Evolutionary conservation across 495 filamentous ascomycete genomes (phyloP).

Genomic region (Hyaloscypha finlandica): DNA sequence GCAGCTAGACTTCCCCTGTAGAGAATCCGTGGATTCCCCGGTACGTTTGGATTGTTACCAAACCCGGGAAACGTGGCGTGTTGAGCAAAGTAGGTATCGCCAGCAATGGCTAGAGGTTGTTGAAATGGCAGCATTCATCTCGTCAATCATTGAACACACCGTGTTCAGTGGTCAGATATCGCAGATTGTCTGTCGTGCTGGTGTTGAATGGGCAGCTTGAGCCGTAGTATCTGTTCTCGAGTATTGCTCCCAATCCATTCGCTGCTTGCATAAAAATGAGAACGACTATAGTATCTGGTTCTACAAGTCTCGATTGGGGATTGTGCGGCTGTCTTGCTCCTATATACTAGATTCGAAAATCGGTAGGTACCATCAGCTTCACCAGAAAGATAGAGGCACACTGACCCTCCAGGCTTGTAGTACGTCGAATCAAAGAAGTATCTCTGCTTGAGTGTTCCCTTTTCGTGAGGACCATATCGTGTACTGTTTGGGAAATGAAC

Average conservation of each 20-base stretch:
- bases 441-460: constrained; percentile 46
- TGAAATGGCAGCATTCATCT: not conserved
- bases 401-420: constrained; percentile 49
- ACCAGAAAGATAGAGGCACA: constrained; percentile 48
- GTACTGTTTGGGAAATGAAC: constrained; percentile 44
- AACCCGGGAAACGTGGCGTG: constrained; percentile 45
- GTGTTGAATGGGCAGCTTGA: constrained; percentile 42
- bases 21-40: constrained; percentile 45
- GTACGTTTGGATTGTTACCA: constrained; percentile 37
- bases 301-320: not conserved
- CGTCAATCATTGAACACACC: constrained; percentile 26
- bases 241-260: constrained; percentile 48
- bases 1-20: constrained; percentile 49
- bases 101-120: constrained; percentile 38
- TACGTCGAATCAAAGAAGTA: constrained; percentile 49
- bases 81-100: constrained; percentile 49
- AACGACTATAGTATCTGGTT: constrained; percentile 41
- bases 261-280: constrained; percentile 50
- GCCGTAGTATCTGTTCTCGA: constrained; percentile 51
- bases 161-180: constrained; percentile 49
- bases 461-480: constrained; percentile 39
- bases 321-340: constrained; percentile 17
- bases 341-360: constrained; percentile 24
- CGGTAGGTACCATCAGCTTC: constrained; percentile 36
- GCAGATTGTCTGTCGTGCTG: constrained; percentile 45